Conservation (phyloP, 2,329 filamentous ascomycete genomes). For the Plenodomus tracheiphilus region DNA sequence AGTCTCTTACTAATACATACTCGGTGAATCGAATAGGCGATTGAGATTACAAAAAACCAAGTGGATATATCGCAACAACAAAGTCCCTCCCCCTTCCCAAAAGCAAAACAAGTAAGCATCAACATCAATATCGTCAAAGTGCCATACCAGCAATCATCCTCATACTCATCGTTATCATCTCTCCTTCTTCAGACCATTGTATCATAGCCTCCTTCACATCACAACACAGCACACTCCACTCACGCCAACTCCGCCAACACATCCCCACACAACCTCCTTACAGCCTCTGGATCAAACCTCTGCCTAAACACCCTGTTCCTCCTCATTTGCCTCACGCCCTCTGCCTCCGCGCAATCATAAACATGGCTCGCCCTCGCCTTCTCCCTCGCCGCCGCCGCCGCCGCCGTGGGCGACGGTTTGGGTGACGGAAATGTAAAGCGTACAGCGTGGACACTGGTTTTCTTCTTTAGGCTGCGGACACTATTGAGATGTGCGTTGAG, state of each 20-base stretch:
- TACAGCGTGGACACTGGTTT: conserved; percentile 8
- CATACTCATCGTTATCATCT: too few relatives aligned
- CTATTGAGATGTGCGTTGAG: conserved; percentile 31
- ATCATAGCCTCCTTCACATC: too few relatives aligned
- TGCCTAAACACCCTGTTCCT: conserved; percentile 25
- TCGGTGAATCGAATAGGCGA: not conserved
- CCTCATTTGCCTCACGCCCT: conserved; percentile 18
- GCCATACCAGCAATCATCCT: too few relatives aligned
- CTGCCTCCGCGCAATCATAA: conserved; percentile 9
- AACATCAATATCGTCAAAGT: too few relatives aligned
- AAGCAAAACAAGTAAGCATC: too few relatives aligned
- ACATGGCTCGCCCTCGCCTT: conserved; percentile 12
- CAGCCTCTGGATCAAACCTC: conserved; percentile 34
- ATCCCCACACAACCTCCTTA: conserved; percentile 31
- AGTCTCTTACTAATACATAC: not conserved
- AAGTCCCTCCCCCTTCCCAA: too few relatives aligned
- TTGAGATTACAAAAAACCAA: not conserved
- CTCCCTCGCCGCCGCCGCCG: not conserved
- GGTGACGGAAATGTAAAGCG: conserved; percentile 20
- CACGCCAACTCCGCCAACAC: conserved; percentile 32
- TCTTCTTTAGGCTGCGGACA: conserved; percentile 28
- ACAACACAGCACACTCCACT: not conserved
- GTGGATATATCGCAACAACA: too few relatives aligned
- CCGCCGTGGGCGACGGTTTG: conserved; percentile 13
- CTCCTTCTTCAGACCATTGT: too few relatives aligned